Evolutionary conservation across 305 asterid genomes (phyloP).

Genomic region (Fraxinus ornus): DNA sequence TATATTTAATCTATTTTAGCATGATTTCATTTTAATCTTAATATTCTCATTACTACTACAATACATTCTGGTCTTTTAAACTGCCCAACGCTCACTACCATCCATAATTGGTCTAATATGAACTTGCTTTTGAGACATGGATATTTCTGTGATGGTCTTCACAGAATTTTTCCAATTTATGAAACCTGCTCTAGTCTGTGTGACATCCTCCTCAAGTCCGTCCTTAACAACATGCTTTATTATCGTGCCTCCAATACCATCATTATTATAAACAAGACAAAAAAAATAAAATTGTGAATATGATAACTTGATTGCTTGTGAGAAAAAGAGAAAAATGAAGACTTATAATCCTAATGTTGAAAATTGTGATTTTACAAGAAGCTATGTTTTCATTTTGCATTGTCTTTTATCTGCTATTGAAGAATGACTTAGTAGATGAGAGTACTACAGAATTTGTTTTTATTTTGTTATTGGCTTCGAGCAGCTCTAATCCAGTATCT

Average conservation of each 20-base stretch:
- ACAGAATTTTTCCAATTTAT: background rate
- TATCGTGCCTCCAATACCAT: background rate
- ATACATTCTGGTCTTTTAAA: background rate
- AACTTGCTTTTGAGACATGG: background rate
- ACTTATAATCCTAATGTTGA: background rate
- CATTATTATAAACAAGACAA: background rate
- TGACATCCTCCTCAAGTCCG: background rate
- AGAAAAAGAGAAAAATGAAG: background rate
- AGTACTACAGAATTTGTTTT: background rate
- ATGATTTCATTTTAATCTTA: background rate
- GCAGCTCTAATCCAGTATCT: constrained; percentile 9
- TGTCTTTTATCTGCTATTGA: constrained; percentile 1
- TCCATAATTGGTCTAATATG: background rate
- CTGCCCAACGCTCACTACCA: background rate
- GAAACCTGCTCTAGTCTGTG: background rate
- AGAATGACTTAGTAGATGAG: background rate
- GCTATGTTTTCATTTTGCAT: background rate
- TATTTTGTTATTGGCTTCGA: constrained; percentile 3
- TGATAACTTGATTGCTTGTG: background rate
- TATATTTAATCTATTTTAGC: background rate
- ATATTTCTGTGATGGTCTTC: background rate
- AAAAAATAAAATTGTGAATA: background rate
- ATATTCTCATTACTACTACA: background rate
- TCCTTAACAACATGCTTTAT: background rate
- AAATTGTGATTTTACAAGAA: background rate